These are phyloP conservation scores for Medicago arabica DNA, from an alignment of 306 rosid species.

Conservation along the genomic window DNA sequence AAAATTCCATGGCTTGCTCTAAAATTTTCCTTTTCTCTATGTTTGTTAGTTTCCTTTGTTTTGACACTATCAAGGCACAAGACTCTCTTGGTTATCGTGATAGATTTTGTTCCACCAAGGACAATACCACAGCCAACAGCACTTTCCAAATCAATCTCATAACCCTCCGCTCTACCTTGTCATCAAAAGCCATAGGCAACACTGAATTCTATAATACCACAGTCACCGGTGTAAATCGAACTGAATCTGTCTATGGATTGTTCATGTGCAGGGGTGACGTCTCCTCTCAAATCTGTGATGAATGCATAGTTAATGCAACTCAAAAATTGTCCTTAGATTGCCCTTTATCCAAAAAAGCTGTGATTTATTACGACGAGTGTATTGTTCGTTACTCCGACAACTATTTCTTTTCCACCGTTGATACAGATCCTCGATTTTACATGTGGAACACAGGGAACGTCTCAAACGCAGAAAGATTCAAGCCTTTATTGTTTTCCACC, in stretches of 20 bases:
- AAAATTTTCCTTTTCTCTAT: not conserved
- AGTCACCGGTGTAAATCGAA: not conserved
- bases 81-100: not conserved
- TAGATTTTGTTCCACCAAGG: not conserved
- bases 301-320: not conserved
- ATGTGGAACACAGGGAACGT: not conserved
- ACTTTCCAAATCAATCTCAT: not conserved
- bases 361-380: not conserved
- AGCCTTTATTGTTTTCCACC: not conserved
- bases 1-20: not conserved
- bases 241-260: not conserved
- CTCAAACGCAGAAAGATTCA: not conserved
- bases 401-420: not conserved
- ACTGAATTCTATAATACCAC: not conserved
- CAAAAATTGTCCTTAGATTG: not conserved
- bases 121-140: not conserved
- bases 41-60: not conserved
- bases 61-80: not conserved
- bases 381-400: not conserved
- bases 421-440: accelerated
- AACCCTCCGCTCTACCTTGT: not conserved
- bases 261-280: constrained; percentile 13
- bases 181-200: not conserved
- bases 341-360: not conserved
- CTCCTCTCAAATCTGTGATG: not conserved